Evolutionary conservation across 257 asterid species (phyloP), one percentile per base, ranked within the genome.

Genomic region (Rauvolfia tetraphylla): DNA sequence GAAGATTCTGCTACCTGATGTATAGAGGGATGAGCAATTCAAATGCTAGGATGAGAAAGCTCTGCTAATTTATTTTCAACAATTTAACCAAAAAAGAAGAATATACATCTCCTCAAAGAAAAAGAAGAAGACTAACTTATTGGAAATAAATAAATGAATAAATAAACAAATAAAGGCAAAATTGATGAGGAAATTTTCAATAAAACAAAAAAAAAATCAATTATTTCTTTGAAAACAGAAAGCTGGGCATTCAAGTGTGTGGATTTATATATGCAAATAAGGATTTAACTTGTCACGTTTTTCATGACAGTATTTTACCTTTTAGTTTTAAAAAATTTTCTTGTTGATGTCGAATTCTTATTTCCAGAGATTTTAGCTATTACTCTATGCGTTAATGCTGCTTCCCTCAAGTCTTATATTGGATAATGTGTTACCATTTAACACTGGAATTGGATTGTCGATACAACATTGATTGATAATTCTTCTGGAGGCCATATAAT

Each of bases 401-500:
- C 48, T 66, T 36, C 71, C 71, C 33, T 51, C 31, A 17, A 20
- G 20, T 42, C 49, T n/a, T 25, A 56, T 12, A 56, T 20, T 18
- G 33, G 6, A 61, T 27, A 11, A 23, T 7, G 31, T 14, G 7
- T 56, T 56, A n/a, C 63, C 63, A 56, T 23, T n/a, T 56, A n/a
- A 56, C 11, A 34, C 68, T 61, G 51, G 72, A 36, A 36, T 20
- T 68, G 31, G 72, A 36, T 68, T 38, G 29, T 39, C 46, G 2
- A 9, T 68, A 20, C 25, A 22, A 46, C 25, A 10, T 20, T 29
- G 78, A 41, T 33, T 34, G 20, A 34, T 0, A 63, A 48, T 51
- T 38, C 62, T 7, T 34, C 14, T 34, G 2, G 53, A 13, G 57
- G 6, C 20, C 95, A 15, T 91, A 92, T 77, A 25, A 12, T 51